Evolutionary conservation across 345 rosid species (phyloP), one percentile per base, ranked within the genome.

Genomic region (Brassica juncea): DNA sequence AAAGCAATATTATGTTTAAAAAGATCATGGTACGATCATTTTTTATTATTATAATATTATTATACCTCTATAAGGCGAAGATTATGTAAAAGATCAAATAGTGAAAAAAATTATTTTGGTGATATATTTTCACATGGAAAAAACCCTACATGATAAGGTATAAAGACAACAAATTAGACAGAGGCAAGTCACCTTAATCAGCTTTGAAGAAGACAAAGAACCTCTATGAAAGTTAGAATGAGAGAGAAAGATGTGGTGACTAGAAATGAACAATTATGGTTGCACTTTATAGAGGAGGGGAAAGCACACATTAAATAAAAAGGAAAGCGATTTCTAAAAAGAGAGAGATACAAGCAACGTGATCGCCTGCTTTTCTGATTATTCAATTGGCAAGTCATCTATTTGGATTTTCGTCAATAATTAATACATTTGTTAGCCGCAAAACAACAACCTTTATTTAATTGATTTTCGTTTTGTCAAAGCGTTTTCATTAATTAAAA

Each of bases 121-220:
- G 5, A 69, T 31, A 30, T 9, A 15, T 14, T 9, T 8, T 54
- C 3, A 35, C 25, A 58, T 2, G 37, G 32, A 11, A 2, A 28
- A 39, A 60, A 0, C 4, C 2, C 28, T 60, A 61, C 19, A 44
- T 47, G 47, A 30, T 16, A 63, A 66, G 27, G 15, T 66, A 34
- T 65, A 74, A 19, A 73, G 14, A 42, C 49, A 6, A 14, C 4
- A 66, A 75, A 58, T 10, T 37, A 2, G 4, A 66, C 3, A 14
- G n/a, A 52, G 31, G 59, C 14, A 75, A 37, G 47, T 44, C 23
- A 77, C 80, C 80, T 69, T 32, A 77, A 60, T 62, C 69, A 69
- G 74, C 49, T 68, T 3, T 68, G 35, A 31, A 60, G 74, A 37
- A 61, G 79, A 16, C 28, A 68, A 28, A 39, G 44, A 67, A 27